These are phyloP conservation scores for Fusarium anthophilum DNA, from an alignment of 2,329 filamentous ascomycete genomes.

Conservation along the genomic window DNA sequence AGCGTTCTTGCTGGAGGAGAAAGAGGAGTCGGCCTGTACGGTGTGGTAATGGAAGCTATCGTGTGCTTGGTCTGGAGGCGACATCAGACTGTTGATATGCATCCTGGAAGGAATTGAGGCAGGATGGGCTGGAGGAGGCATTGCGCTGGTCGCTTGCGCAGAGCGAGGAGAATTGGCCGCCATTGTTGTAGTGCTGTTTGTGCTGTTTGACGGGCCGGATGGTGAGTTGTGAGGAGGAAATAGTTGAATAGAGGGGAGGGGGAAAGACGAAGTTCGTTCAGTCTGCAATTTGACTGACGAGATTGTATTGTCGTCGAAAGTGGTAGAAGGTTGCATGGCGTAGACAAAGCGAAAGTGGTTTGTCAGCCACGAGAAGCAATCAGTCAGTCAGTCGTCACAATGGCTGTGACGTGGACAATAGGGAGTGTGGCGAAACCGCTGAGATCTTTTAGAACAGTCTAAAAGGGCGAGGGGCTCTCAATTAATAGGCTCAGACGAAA, in stretches of 20 bases:
- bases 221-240: constrained; percentile 22
- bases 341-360: constrained; percentile 42
- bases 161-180: constrained; percentile 36
- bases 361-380: constrained; percentile 48
- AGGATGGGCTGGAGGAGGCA: constrained; percentile 44
- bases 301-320: constrained; percentile 43
- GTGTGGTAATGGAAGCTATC: constrained; percentile 58
- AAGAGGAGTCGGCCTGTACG: constrained; percentile 28
- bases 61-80: constrained; percentile 65
- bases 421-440: constrained; percentile 37
- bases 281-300: constrained; percentile 30
- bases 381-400: constrained; percentile 22
- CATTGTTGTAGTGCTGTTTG: constrained; percentile 38
- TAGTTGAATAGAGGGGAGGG: constrained; percentile 3
- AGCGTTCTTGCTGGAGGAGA: constrained; percentile 32
- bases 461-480: constrained; percentile 30
- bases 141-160: constrained; percentile 37
- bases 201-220: constrained; percentile 20
- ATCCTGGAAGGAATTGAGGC: constrained; percentile 49
- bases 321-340: constrained; percentile 44
- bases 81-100: constrained; percentile 67
- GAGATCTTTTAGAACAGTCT: constrained; percentile 11
- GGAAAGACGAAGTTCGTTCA: constrained; percentile 24
- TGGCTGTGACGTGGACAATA: constrained; percentile 38
- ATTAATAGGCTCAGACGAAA: constrained; percentile 27